Percentiles rank a stretch among this genome's conserved stretches.
These are phyloP conservation scores for Globisporangium mamillatum DNA, from an alignment of 352 stramenopile genomes.

Conservation along the genomic window DNA sequence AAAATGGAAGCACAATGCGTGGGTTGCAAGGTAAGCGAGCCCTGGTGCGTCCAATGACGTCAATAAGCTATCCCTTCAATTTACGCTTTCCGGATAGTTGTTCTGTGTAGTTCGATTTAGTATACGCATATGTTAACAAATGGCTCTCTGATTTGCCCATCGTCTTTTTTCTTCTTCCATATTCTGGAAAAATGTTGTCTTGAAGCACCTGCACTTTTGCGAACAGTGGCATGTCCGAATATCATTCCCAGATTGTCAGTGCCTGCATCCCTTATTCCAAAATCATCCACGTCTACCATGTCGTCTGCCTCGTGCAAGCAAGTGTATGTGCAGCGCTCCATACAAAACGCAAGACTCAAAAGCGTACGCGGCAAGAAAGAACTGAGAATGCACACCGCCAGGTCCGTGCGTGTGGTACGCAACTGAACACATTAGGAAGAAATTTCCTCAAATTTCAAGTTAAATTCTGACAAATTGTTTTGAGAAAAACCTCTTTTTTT, in stretches of 20 bases:
- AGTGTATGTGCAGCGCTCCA: background rate
- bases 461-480: background rate
- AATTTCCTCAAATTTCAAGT: background rate
- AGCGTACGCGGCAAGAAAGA: background rate
- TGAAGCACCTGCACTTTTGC: background rate
- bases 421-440: background rate
- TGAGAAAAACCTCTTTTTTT: background rate
- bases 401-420: background rate
- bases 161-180: background rate
- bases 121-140: background rate
- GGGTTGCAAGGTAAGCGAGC: background rate
- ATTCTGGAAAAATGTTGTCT: background rate
- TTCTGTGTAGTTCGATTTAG: too few species aligned
- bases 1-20: background rate
- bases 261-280: background rate
- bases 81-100: background rate
- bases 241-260: background rate
- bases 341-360: background rate
- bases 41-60: background rate
- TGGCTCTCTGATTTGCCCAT: background rate
- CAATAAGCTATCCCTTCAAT: background rate
- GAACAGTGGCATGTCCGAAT: background rate
- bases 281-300: background rate
- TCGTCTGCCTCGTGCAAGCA: background rate
- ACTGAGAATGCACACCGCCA: background rate